phyloP scores from a whole-genome alignment of 108 stramenopile species.

The Fistulifera solaris region DNA sequence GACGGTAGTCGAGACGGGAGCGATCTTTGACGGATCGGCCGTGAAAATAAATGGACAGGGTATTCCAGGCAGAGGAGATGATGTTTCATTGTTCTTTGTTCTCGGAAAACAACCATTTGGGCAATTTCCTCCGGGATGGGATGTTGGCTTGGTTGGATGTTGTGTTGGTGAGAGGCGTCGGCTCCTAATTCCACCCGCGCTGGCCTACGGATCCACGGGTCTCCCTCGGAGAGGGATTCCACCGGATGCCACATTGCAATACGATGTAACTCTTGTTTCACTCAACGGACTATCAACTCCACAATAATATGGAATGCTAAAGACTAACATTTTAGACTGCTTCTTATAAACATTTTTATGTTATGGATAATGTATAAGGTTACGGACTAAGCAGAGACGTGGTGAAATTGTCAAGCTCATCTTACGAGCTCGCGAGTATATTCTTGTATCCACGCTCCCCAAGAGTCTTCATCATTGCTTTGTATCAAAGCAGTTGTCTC shows the following conservation, averaged over 20 bases:
- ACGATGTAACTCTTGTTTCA: constrained; percentile 72
- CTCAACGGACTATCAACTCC: constrained; percentile 77
- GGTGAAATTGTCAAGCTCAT: no score
- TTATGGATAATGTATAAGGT: no score
- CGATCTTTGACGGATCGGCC: constrained; percentile 72
- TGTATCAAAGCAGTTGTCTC: no score
- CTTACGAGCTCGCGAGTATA: no score
- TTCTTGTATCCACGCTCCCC: no score
- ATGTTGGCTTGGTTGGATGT: constrained; percentile 58
- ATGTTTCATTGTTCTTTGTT: constrained; percentile 72
- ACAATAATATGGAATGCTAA: no score
- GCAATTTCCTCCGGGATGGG: constrained; percentile 84
- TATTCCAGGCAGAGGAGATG: constrained; percentile 78
- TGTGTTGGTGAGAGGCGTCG: constrained; percentile 74
- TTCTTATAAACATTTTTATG: no score
- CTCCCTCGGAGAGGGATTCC: constrained; percentile 72
- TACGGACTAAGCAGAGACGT: no score
- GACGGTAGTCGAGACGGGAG: constrained; percentile 55
- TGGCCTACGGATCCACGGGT: constrained; percentile 67
- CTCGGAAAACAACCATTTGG: constrained; percentile 84
- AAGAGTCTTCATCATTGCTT: no score
- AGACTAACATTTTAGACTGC: no score
- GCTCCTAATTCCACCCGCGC: constrained; percentile 65
- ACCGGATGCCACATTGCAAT: constrained; percentile 73
- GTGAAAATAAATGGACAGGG: constrained; percentile 65